Evolutionary conservation across 2,329 filamentous ascomycete genomes (phyloP), one percentile per base, ranked within the genome.

Genomic region (Fusarium guadeloupense): DNA sequence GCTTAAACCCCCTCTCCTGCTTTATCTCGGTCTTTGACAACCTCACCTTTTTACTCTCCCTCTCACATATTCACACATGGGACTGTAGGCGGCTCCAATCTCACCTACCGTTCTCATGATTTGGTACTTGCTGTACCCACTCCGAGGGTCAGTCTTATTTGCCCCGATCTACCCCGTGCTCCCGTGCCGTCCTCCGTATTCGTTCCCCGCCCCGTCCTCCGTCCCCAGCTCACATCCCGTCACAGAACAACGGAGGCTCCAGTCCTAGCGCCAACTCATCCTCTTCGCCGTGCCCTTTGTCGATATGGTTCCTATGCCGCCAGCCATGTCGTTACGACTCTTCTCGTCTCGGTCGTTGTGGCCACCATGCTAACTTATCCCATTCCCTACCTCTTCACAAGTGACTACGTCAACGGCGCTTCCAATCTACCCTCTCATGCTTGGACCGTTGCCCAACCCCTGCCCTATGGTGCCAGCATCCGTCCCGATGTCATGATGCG

Each of bases 401-500:
- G 85, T 70, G 88, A 90, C 73, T 88, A 89, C 64, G 86, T 86
- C 67, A 89, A 87, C 70, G 87, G 88, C 64, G 85, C 88, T 20
- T 89, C 89, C 46, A 89, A 87, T 59, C 79, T 93, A 8, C 90
- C 91, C 25, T 87, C 89, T 69, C 89, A 93, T 83, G 90, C 91
- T 65, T 94, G 91, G 91, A 93, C 90, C 21, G 88, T 88, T 31
- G 89, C 89, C 6, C 85, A 86, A 56, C 85, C 88, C 23, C 78
- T 90, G 48, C 76, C 83, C 30, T 83, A 84, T 41, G 78, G 79
- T 48, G 75, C 76, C 5, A 71, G 76, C 21, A 78, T 80, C 38
- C 76, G 80, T 47, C 83, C 88, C 5, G 90, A 94, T 72, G 86
- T 94, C n/a, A 86, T 90, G 51, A 90, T 94, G 85, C 89, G 90